Base-by-base conservation (phyloP, 2,329 filamentous ascomycete genomes). In the Colletotrichum spinosum region DNA sequence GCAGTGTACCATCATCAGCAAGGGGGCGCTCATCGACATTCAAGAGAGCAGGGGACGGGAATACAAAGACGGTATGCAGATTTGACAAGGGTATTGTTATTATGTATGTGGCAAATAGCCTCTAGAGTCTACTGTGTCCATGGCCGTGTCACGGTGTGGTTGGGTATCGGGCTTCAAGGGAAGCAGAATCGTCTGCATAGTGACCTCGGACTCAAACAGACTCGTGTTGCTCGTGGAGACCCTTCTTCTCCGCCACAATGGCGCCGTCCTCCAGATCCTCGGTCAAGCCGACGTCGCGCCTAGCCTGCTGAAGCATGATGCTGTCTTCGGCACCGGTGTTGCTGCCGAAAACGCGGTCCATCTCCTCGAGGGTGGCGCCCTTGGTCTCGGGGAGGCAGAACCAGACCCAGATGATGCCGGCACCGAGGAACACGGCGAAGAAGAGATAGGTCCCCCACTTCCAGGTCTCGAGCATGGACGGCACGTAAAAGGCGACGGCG, bases 361-460 rank as follows among this genome's bases (percentile, higher is more conserved):
- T 83, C 42, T 83, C 81, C 70, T 88, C 85, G 7, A 88, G 77
- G 3, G 82, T 84, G 41, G 82, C 78, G 50, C 82, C 82, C 71
- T 85, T 86, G 3, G 86, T 88, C 71, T 88, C 85, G 0, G 85
- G 85, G 2, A 87, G 75, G 53, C 78, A 79, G 70, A 84, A 83
- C 68, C 77, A 84, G 8, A 84, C 78, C 72, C 83, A 88, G 6
- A 82, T 70, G 35, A 81, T 78, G 1, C 83, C 80, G 3, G 74
- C 71, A 6, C 82, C 75, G 38, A 85, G 83, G 50, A 85, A 79
- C 0, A 77, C 78, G 6, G 83, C 83, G 68, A 88, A 88, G 76
- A 88, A 87, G 66, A 86, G 84, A 70, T 86, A 88, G 0, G 84
- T 84, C 13, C 84, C 85, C 73, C 81, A 86, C n/a, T 77, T 69